phyloP scores from a whole-genome alignment of 164 flowering plant species.

The Cinnamomum micranthum region DNA sequence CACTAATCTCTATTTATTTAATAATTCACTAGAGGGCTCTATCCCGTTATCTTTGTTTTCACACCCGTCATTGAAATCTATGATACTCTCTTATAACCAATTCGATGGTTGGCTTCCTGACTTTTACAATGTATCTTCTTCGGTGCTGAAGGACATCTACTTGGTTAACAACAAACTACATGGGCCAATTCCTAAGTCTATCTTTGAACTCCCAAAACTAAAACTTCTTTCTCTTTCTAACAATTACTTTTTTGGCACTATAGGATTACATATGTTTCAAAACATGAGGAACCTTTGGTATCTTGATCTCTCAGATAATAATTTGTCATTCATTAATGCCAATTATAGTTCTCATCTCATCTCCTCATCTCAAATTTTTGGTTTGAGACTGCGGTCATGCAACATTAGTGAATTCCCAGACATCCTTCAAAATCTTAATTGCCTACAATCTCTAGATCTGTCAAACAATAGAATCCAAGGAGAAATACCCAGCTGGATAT shows the following conservation, averaged over 20 bases:
- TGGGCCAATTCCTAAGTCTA: not conserved
- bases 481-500: not conserved
- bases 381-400: not conserved
- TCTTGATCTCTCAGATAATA: not conserved
- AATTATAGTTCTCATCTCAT: not conserved
- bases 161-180: not conserved
- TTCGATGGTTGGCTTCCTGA: not conserved
- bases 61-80: not conserved
- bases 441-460: not conserved
- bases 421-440: not conserved
- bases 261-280: not conserved
- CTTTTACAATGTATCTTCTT: not conserved
- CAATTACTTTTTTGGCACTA: not conserved
- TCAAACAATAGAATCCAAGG: not conserved
- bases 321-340: not conserved
- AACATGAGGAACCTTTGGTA: not conserved
- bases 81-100: not conserved
- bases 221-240: not conserved
- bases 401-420: not conserved
- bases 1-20: fast-evolving
- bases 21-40: not conserved
- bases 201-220: not conserved
- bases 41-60: not conserved
- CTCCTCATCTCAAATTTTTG: no score
- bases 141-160: no score